Evolutionary conservation across 352 stramenopile genomes (phyloP).

Genomic region (Aphanomyces stellatus): DNA sequence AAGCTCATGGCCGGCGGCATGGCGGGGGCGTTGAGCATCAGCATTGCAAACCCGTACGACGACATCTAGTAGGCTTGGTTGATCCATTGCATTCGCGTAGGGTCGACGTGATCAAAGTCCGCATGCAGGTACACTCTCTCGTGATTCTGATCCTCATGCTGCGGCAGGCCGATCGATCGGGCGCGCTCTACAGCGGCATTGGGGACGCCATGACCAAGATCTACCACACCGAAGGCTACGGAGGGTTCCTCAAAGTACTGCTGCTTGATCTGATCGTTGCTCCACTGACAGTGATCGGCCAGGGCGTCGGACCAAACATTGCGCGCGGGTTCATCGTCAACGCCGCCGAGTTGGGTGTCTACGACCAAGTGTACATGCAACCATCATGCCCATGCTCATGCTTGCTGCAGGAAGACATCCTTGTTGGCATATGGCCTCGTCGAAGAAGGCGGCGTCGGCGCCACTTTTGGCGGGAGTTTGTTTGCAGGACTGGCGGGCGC

Average conservation of each 20-base stretch:
- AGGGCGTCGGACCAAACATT: constrained; percentile 78
- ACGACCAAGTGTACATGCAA: constrained; percentile 48
- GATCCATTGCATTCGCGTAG: constrained; percentile 24
- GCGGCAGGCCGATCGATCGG: constrained; percentile 20
- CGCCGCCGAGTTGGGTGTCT: constrained; percentile 73
- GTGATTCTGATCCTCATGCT: background rate
- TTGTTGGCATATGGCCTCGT: constrained; percentile 56
- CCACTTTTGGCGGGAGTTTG: constrained; percentile 64
- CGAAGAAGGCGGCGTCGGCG: constrained; percentile 44
- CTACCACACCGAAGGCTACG: constrained; percentile 58
- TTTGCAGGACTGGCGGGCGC: constrained; percentile 69
- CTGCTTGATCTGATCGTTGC: background rate
- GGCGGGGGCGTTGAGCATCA: constrained; percentile 73
- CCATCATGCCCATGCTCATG: background rate
- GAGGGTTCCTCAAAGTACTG: constrained; percentile 52
- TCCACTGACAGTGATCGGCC: background rate
- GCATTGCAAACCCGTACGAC: constrained; percentile 72
- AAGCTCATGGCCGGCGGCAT: constrained; percentile 73
- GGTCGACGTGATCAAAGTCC: constrained; percentile 84
- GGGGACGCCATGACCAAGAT: constrained; percentile 59
- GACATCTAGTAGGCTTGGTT: background rate
- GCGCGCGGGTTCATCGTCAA: constrained; percentile 83
- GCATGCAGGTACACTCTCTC: constrained; percentile 47
- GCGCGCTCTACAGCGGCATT: constrained; percentile 31
- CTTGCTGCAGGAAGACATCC: constrained; percentile 51